Base-by-base conservation (phyloP, 106 monocot genomes). In the Acorus calamus region DNA sequence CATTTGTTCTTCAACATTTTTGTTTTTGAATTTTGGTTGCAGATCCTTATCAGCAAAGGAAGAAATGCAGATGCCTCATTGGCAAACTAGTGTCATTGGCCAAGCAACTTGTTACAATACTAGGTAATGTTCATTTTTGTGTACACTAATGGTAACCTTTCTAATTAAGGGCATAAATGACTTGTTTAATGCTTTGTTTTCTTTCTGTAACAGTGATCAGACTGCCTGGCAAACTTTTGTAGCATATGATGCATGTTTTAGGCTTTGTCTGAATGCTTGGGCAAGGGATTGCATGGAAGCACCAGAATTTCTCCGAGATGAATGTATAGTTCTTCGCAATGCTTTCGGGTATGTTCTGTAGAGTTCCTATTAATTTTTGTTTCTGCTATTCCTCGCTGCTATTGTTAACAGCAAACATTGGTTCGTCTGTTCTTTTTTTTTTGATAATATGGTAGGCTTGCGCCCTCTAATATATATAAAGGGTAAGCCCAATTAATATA, bases 221-320 rank as follows among this genome's bases (percentile, higher is more conserved):
- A 88, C 48, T 70, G 87, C 91, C 42, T 98, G 96, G 96, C 91
- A 98, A 77, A 80, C 81, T 11, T 91, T 91, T 73, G 60, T 98
- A 52, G 96, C 91, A 51, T 98, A 91, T 79, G 96, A 98, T 72
- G 91, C 96, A 68, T 98, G 96, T 57, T 91, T 91, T 42, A 82
- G 96, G 0, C 55, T 98, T 14, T 91, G 96, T 67, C 76, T 98
- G 9, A 88, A 91, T 87, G 87, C 91, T 57, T 91, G 87, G 87
- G 75, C 80, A 63, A 91, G 83, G 56, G 80, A 84, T 47, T 88
- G 91, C 66, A 80, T 80, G 78, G 86, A 98, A 55, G 87, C 87
- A 57, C 78, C 78, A 28, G 87, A 91, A 63, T 98, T 98, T 62
- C 83, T 98, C 65, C 80, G 77, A 66, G 87, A 87, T 69, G 91